Evolutionary conservation across 257 asterid genomes (phyloP).

Genomic region (Eucommia ulmoides): DNA sequence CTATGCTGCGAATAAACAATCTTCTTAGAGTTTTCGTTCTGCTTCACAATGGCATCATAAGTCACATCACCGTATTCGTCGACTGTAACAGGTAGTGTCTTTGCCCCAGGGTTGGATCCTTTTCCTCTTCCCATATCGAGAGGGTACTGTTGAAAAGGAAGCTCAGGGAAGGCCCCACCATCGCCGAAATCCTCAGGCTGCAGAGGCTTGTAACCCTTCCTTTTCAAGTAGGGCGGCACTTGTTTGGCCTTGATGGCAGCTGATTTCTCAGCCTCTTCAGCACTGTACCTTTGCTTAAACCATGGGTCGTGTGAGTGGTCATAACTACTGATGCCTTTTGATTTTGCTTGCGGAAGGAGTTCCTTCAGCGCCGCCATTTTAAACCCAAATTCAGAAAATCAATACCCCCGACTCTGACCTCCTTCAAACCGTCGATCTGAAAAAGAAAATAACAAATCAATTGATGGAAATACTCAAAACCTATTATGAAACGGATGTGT

Average conservation of each 20-base stretch:
- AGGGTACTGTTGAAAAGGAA: slow-evolving; percentile 76
- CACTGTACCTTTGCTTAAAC: slow-evolving; percentile 46
- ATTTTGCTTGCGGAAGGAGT: slow-evolving; percentile 29
- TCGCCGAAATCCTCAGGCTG: slow-evolving; percentile 83
- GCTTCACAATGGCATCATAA: slow-evolving; percentile 79
- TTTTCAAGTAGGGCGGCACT: slow-evolving; percentile 62
- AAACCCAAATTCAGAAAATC: neutral
- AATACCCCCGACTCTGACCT: neutral
- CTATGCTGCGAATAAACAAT: slow-evolving; percentile 70
- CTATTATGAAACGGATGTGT: no score
- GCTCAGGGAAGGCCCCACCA: slow-evolving; percentile 93
- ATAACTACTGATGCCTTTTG: slow-evolving; percentile 18
- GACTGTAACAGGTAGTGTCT: slow-evolving; percentile 71
- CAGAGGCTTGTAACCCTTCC: slow-evolving; percentile 75
- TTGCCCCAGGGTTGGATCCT: slow-evolving; percentile 39
- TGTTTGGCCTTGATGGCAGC: slow-evolving; percentile 41
- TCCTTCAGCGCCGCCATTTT: slow-evolving; percentile 33
- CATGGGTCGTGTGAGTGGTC: slow-evolving; percentile 42
- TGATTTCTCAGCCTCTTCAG: slow-evolving; percentile 41
- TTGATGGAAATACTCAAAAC: no score
- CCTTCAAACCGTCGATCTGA: neutral
- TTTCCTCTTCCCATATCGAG: slow-evolving; percentile 70
- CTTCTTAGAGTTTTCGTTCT: slow-evolving; percentile 77
- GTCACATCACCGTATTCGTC: slow-evolving; percentile 79
- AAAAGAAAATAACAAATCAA: no score